Base-by-base conservation (phyloP, 2,329 filamentous ascomycete species). In the Biscogniauxia sp. region DNA sequence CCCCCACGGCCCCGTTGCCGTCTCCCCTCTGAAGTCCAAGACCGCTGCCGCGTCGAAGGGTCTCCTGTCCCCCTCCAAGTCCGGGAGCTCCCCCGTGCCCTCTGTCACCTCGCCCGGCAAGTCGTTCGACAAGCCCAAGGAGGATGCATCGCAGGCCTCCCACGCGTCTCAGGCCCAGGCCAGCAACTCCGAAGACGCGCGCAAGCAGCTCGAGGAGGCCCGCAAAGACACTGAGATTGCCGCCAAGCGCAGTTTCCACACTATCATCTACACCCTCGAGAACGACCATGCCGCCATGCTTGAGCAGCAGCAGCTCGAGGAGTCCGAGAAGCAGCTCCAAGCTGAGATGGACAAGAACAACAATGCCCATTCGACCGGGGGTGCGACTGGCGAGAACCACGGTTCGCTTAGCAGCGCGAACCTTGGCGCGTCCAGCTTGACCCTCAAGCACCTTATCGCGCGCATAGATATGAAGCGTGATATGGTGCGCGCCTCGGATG, bases 201-300 rank as follows among this genome's bases (percentile, higher is more conserved):
- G 95, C 72, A 96, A 96, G 77, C 92, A 93, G 75, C 78, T 98
- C 65, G 93, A 98, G 75, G 91, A 96, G 72, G 92, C 92, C 68
- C 95, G 95, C 74, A 93, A 89, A 74, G 92, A 91, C 28, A 93
- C 91, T 54, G 94, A 97, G 72, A 92, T 96, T 72, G 89, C 91
- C 55, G 95, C 92, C 51, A 93, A 93, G 77, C 86, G 88, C 70
- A 95, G 90, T 77, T 98, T 97, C 76, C 90, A 97, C 73, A 96
- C 92, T 9, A 84, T 97, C 66, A 96, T 98, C 76, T 94, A 97
- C 75, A 97, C 95, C 1, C 82, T 98, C 32, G 95, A 99, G 76
- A 95, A 94, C 74, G 95, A 99, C 73, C 87, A 92, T 58, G 92
- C 94, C 69, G 95, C 95, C 54, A 98, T 99, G 95, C 78, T 98